Conservation (phyloP, 192 early-diverging fungal species). For the Rhizophagus prolifer region DNA sequence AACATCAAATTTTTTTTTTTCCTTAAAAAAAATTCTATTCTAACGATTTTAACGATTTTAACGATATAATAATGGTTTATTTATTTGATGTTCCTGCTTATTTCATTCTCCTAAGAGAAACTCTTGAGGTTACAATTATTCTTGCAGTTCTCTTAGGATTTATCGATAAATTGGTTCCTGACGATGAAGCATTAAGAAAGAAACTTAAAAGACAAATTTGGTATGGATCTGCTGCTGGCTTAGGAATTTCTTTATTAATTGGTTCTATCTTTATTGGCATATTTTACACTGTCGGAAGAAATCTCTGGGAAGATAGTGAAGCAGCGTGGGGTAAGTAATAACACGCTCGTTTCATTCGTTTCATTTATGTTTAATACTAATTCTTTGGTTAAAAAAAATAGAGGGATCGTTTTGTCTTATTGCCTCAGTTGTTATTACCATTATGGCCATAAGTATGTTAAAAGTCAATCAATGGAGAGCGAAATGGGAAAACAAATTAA, state of each 20-base stretch:
- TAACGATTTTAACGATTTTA: too few relatives aligned
- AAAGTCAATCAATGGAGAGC: conserved; percentile 68
- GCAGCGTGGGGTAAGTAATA: conserved; percentile 13
- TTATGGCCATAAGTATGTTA: conserved; percentile 83
- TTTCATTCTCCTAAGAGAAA: conserved; percentile 79
- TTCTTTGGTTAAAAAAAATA: background rate
- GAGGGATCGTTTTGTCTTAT: conserved; percentile 84
- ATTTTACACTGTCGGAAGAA: conserved; percentile 56
- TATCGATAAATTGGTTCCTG: conserved; percentile 60
- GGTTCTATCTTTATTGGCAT: conserved; percentile 76
- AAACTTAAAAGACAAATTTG: conserved; percentile 70
- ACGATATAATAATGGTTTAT: conserved; percentile 42
- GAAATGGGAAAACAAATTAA: conserved; percentile 74
- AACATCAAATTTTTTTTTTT: too few relatives aligned
- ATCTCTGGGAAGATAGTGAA: conserved; percentile 39
- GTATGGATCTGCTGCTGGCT: conserved; percentile 68
- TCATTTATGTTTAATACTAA: background rate
- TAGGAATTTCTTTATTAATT: conserved; percentile 65
- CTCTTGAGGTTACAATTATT: conserved; percentile 83
- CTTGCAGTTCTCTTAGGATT: conserved; percentile 82
- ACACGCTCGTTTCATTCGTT: too few relatives aligned
- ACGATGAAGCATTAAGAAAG: conserved; percentile 46
- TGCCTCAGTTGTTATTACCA: conserved; percentile 72
- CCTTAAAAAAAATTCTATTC: background rate
- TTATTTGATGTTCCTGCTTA: conserved; percentile 71